Evolutionary conservation across 179 eudicot species (phyloP), one percentile per base, ranked within the genome.

Genomic region (Nepenthes alata): DNA sequence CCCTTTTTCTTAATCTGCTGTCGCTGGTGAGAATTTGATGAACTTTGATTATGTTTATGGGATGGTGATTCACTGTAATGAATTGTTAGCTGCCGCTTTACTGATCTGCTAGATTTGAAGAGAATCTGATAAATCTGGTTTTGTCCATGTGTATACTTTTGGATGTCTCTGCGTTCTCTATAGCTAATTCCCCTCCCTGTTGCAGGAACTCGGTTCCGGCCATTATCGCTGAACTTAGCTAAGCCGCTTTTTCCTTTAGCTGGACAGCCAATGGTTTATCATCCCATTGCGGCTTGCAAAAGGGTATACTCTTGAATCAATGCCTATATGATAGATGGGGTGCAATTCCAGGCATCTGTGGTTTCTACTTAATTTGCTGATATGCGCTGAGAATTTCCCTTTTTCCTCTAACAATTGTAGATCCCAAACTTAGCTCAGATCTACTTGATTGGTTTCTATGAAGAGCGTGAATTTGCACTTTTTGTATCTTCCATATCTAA

Each of bases 211-310:
- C 75, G 99, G 75, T 94, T 94, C 72, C 70, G 97, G 72, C 96
- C 97, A 5, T 66, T 94, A 53, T 94, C 99, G 2, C 72, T 94
- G 69, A 91, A 91, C 75, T 80, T 84, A 39, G 91, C 97, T 12
- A 85, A 94, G 72, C 97, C 99, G 0, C 91, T 94, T 60, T 91
- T 94, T 63, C 97, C 99, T 55, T 76, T 91, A 60, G 99, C 99
- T 62, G 99, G 99, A 52, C 96, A 91, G 64, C 88, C 99, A 15
- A 94, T 94, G 99, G 89, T 87, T 80, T 91, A 94, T 61, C 99
- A 94, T 84, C 97, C 89, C 11, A 94, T 94, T 60, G 79, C 96
- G 60, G 95, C 99, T 75, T 94, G 99, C 72, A 94, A 84, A 80
- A 87, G 80, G 85, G 99, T 94, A 84, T 52, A 59, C 36, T 66